Evolutionary conservation across 2,329 filamentous ascomycete genomes (phyloP).

Genomic region (Penicillium sp.): DNA sequence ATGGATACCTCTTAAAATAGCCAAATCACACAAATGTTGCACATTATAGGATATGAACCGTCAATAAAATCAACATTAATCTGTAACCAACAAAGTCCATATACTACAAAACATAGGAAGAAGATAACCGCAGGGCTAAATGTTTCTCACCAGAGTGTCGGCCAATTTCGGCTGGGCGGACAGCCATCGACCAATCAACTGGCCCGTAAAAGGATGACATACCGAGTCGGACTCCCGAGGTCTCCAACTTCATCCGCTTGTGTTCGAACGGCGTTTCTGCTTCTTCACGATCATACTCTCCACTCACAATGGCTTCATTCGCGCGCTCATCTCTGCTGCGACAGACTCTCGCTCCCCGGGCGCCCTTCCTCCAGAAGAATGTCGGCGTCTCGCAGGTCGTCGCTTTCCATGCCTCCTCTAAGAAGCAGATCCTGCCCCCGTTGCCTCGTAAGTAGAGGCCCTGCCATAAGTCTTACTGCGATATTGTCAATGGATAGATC

Average conservation of each 20-base stretch:
- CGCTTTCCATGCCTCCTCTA: slow-evolving; percentile 81
- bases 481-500: not conserved
- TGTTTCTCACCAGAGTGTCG: slow-evolving; percentile 24
- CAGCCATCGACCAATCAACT: slow-evolving; percentile 36
- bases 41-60: not conserved
- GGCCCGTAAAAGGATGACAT: slow-evolving; percentile 39
- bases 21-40: not conserved
- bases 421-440: slow-evolving; percentile 73
- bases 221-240: slow-evolving; percentile 40
- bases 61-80: not conserved
- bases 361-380: slow-evolving; percentile 36
- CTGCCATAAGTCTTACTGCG: not conserved
- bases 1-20: not conserved
- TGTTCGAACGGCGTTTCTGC: slow-evolving; percentile 16
- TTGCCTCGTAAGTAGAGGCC: slow-evolving; percentile 68
- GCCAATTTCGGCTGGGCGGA: slow-evolving; percentile 41
- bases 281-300: slow-evolving; percentile 17
- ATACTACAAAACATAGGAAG: not conserved
- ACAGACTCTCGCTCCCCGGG: slow-evolving; percentile 36
- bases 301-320: slow-evolving; percentile 41
- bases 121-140: slow-evolving; percentile 17
- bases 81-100: not conserved
- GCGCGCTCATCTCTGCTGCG: slow-evolving; percentile 39
- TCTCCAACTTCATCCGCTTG: slow-evolving; percentile 33
- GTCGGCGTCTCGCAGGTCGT: slow-evolving; percentile 56